Base-by-base conservation (phyloP, 164 flowering plant species). In the Aristolochia fimbriata region DNA sequence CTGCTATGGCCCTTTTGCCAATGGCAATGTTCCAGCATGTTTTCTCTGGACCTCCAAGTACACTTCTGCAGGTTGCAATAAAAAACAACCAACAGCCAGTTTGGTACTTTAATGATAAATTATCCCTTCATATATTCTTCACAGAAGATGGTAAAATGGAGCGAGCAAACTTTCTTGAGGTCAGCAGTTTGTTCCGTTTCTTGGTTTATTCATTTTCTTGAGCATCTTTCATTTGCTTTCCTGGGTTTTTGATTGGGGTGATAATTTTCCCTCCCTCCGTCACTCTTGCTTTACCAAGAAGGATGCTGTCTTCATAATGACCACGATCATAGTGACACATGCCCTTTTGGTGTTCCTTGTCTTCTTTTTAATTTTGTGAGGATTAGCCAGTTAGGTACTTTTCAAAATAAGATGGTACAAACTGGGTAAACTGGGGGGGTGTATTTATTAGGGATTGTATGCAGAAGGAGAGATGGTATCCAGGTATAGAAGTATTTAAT, bases 1-100 rank as follows among this genome's bases (percentile, higher is more conserved):
- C 96, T 30, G 77, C 83, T 49, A 68, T 79, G 57, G 80, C 87
- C 60, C 89, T 91, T 68, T 79, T 94, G 67, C 97, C 97, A 6
- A 85, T 94, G 99, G 87, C 78, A 55, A 25, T 81, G 67, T 85
- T 84, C 73, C 96, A 91, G 75, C 91, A 86, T 68, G 55, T 87
- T 60, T 78, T 87, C 47, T 80, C 89, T 47, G 93, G 96, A 64
- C 89, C 91, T 62, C 89, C 97, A 62, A 94, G 68, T 77, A 59
- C 93, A 27, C 82, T 88, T 67, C 66, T 94, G 72, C 99, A 94
- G 74, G 88, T 94, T 60, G 99, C 97, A 43, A 88, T 94, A 63
- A 94, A 91, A 65, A 91, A 94, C 70, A 86, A 73, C 75, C 97
- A 94, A 74, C 99, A 94, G 66, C 99, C 93, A n/a, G 97, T 94